Evolutionary conservation across 148 eudicot species (phyloP), one percentile per base, ranked within the genome.

Genomic region (Polygonum aviculare): DNA sequence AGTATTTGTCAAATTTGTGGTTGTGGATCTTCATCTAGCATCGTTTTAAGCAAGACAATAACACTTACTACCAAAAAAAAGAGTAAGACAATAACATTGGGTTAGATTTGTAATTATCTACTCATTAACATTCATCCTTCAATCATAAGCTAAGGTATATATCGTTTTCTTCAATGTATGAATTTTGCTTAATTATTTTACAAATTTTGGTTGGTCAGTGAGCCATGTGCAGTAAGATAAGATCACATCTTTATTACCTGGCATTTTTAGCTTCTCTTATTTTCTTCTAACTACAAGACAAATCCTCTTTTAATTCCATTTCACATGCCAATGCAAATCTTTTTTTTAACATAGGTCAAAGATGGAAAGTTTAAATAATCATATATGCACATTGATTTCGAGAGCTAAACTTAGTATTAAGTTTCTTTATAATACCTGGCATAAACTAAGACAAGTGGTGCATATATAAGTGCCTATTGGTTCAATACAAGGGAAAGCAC

Each of bases 141-240:
- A 67, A 67, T 67, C 45, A 67, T 67, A 67, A 67, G 57, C 57
- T 54, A 54, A 8, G 72, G 72, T 67, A 35, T 67, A 16, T 1
- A 67, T 67, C 41, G 36, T 33, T 26, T 65, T 65, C 40, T 65
- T 35, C 8, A 12, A 65, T 65, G 36, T 14, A 57, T 57, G 10
- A 22, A 57, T 14, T 14, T 36, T 35, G 31, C 31, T 15, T 2
- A 15, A 15, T 35, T 33, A 67, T 35, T 6, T 35, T 35, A 31
- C 70, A 33, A 33, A 35, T 67, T 60, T 36, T 67, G 72, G 44
- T 36, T 67, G 72, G 72, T 35, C 40, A 67, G 21, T 36, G 38
- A 36, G 72, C 44, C 45, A 36, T 67, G 45, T 36, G 45, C 72
- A 16, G 72, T 67, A 67, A 67, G 72, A 67, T 67, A 67, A 36